Base-by-base conservation (phyloP, 768 basidiomycete genomes). In the Leccinum truebloodii region DNA sequence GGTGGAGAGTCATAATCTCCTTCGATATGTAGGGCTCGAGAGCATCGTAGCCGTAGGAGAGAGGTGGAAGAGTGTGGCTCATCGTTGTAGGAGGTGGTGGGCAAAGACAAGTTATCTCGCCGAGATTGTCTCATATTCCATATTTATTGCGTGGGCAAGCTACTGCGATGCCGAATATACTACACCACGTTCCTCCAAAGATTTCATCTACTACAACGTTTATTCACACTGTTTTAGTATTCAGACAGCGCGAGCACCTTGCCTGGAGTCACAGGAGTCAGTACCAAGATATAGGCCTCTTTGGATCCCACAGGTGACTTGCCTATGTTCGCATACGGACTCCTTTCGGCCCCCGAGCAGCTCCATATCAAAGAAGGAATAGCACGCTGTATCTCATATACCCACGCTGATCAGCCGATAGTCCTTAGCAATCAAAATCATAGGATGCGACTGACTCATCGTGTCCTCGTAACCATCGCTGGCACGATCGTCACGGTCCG, bases 1-100 rank as follows among this genome's bases (percentile, higher is more conserved):
- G 95, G 78, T 98, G 95, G 54, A 96, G 90, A 59, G 79, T 83
- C 95, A 96, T 98, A 78, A 97, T 98, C 79, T 95, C 84, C 72
- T 81, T 72, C 37, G 86, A 90, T 79, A 98, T 96, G 79, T 86
- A 88, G n/a, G 95, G 95, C 81, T 95, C 92, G 71, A 98, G 92
- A 55, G 86, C 95, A 80, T 95, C 78, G 79, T 95, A 95, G 6
- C 79, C 69, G 74, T 94, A 95, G 6, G 87, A 86, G 34, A 94
- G 86, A 63, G 80, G 77, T 24, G 92, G 92, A 37, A 94, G 85
- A 50, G 77, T 80, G 80, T 87, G 77, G 22, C 59, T 34, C 56
- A 83, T 69, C 73, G 78, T 81, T 54, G 61, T 54, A 26, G 24
- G 10, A 18, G 9, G 22, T 51, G 61, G 44, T 65, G 51, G 48